A percentile compares a stretch with the other conserved stretches of the same genome.
Conservation (phyloP, 805 yeast genomes). For the Lipomyces starkeyi region DNA sequence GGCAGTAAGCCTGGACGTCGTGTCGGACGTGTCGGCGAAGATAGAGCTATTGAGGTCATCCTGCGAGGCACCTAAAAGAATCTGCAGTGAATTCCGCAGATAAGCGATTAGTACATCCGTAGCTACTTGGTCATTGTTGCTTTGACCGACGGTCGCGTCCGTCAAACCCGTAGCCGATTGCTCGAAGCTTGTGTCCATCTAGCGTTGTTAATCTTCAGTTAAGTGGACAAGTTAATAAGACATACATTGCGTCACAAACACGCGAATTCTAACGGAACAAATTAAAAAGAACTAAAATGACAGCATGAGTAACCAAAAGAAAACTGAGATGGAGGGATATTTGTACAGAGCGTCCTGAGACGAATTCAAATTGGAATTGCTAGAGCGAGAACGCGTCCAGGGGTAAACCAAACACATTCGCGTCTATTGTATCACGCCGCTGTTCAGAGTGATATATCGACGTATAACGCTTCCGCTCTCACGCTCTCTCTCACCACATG, state of each 20-base stretch:
- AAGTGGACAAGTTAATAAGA: background rate
- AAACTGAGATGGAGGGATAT: background rate
- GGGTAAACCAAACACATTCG: background rate
- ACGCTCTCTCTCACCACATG: background rate
- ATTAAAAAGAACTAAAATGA: background rate
- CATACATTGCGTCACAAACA: background rate
- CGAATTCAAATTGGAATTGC: background rate
- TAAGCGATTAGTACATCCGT: conserved; percentile 23
- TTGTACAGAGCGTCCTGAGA: background rate
- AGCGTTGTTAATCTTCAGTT: background rate
- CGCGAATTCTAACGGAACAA: background rate
- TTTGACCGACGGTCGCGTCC: background rate
- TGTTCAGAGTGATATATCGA: background rate
- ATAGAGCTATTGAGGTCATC: conserved; percentile 36
- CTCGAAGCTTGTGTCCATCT: conserved; percentile 6
- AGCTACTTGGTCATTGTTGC: background rate
- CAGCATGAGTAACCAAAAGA: background rate
- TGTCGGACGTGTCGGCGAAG: conserved; percentile 28
- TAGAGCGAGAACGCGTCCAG: background rate
- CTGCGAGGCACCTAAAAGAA: conserved; percentile 38
- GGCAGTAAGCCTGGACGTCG: conserved; percentile 17
- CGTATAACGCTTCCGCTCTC: background rate
- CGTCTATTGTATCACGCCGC: background rate
- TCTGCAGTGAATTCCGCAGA: conserved; percentile 27
- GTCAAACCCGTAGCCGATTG: background rate